Evolutionary conservation across 2,329 filamentous ascomycete species (phyloP), one percentile per base, ranked within the genome.

Genomic region (Fusarium armeniacum): DNA sequence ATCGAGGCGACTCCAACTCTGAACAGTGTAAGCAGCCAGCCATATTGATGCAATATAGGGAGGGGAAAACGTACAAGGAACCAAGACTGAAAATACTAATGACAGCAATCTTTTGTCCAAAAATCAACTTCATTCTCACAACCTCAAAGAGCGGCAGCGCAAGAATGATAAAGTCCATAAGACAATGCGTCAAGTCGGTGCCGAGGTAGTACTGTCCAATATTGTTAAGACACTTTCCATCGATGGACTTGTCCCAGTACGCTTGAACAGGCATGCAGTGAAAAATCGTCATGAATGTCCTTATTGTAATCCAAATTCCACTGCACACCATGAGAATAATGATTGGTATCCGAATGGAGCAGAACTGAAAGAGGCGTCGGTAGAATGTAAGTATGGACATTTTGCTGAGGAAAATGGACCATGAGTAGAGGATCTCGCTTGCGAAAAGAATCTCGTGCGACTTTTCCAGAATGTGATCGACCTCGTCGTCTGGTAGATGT

Each of bases 321-420:
- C 66, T 71, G 10, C 62, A 58, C 8, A 50, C 71, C 38, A 76
- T 67, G 20, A 79, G 53, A 8, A 73, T 54, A 5, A 69, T 59
- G 16, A 77, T 78, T 3, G 76, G 72, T 12, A 75, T 49, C 9
- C 72, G 72, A 43, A 78, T 77, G 5, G 62, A 60, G 1, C 75
- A 68, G 30, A 74, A 58, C 2, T 58, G 67, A 43, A 78, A 79
- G 3, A 78, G 32, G 26, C 76, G 71, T 36, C 73, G 75, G 58
- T 78, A 79, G 38, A 79, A 73, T 18, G 56, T 67, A 12, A 79
- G 67, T 1, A 78, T 69, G 1, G 77, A 59, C 10, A 77, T 56
- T 51, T 79, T 78, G 12, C 68, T 67, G n/a, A 70, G 71, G 6
- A 69, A 75, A 8, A 79, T 72, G 2, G 76, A 73, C 51, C 68